Percentiles rank a stretch among this genome's conserved stretches.
These are phyloP conservation scores for Gleditsia sinensis DNA, from an alignment of 306 rosid genomes.

Conservation along the genomic window DNA sequence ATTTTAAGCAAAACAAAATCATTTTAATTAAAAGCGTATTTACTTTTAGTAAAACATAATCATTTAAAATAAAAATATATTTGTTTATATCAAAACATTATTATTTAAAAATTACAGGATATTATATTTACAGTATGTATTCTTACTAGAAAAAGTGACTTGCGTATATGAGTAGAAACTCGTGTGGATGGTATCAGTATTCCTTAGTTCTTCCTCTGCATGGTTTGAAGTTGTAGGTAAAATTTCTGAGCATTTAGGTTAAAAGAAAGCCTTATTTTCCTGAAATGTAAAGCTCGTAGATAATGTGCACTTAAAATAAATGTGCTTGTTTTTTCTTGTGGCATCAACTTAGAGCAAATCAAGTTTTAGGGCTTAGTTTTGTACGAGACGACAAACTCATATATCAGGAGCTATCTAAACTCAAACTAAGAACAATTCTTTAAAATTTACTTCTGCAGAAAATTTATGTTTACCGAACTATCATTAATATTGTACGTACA, in stretches of 20 bases:
- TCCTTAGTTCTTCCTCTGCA: not conserved
- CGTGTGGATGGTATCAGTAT: too few relatives aligned
- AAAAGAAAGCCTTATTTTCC: too few relatives aligned
- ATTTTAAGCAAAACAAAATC: too few relatives aligned
- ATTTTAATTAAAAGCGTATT: too few relatives aligned
- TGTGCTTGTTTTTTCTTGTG: not conserved
- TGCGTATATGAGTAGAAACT: too few relatives aligned
- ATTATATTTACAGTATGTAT: too few relatives aligned
- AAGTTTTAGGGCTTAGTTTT: not conserved
- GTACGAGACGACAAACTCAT: not conserved
- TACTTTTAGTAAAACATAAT: too few relatives aligned
- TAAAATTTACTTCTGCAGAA: not conserved
- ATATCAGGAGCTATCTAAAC: not conserved
- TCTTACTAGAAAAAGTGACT: too few relatives aligned
- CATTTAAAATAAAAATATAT: too few relatives aligned
- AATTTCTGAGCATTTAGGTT: not conserved
- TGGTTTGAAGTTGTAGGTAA: not conserved
- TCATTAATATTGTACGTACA: not conserved
- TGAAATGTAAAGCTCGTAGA: not conserved
- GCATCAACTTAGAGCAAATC: not conserved
- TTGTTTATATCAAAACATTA: too few relatives aligned
- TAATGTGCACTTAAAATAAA: not conserved
- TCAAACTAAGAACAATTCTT: not conserved
- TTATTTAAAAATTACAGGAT: too few relatives aligned
- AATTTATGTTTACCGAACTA: not conserved